Evolutionary conservation across 2,329 filamentous ascomycete genomes (phyloP), one percentile per base, ranked within the genome.

Genomic region (Aspergillus tubingensis): DNA sequence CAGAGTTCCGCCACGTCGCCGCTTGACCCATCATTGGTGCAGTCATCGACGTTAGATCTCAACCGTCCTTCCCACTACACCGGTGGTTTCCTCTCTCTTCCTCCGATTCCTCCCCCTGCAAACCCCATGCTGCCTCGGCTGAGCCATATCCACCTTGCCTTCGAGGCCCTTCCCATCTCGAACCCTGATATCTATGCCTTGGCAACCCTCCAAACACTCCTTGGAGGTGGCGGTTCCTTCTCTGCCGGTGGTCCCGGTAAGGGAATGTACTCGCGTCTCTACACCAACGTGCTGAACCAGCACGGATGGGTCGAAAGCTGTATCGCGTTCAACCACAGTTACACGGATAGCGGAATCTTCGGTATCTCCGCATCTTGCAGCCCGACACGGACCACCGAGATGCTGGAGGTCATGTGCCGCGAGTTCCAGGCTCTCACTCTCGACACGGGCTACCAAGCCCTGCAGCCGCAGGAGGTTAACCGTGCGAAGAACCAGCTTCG

Each of bases 251-350:
- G 95, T 0, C 95, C 95, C 4, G 95, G 95, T 56, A 99, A 99
- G 82, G 95, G 95, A 76, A 99, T 99, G 95, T 98, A 98, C 83
- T 96, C 91, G 39, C 90, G 95, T 11, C 86, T 99, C 8, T 99
- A 97, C 83, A 98, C 93, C 65, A 96, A 97, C 75, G 94, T 98
- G 0, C 86, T 99, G 54, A 99, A 99, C 81, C 93, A 98, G 79
- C 89, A 96, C 79, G 92, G 91, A 68, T 99, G 94, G 94, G 92
- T 99, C 25, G 95, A 99, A 80, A 93, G 88, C 62, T 98, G 95
- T 79, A 85, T 96, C 54, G 90, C 94, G 30, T 98, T 98, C 82
- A 98, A 98, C 83, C 93, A 98, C 82, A 91, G 91, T 50, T 99
- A 99, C 83, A 95, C 91, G 0, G 95, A 99, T 77, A 93, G 90